Conservation (phyloP, 2,329 filamentous ascomycete genomes). For the Pyricularia grisea region DNA sequence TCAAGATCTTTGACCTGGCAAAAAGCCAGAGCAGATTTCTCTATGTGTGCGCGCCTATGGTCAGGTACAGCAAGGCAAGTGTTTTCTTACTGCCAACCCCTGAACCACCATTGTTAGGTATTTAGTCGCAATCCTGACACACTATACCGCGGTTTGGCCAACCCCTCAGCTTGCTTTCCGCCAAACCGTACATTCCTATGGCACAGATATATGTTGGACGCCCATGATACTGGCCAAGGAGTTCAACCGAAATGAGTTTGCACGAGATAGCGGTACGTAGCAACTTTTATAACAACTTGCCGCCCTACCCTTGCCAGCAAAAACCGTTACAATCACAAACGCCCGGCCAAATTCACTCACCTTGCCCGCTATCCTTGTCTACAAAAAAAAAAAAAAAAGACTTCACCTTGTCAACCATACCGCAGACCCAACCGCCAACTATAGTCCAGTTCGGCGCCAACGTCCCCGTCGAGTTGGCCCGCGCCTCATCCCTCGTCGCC, state of each 20-base stretch:
- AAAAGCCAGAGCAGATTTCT: slow-evolving; percentile 42
- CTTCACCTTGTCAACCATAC: slow-evolving; percentile 48
- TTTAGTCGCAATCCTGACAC: background rate
- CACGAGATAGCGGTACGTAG: slow-evolving; percentile 47
- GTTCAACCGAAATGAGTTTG: slow-evolving; percentile 52
- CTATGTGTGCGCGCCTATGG: slow-evolving; percentile 58
- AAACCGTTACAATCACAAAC: background rate
- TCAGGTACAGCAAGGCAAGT: slow-evolving; percentile 49
- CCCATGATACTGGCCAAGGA: slow-evolving; percentile 65
- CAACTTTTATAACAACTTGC: background rate
- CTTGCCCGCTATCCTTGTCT: background rate
- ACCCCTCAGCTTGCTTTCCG: slow-evolving; percentile 57
- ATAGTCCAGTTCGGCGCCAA: slow-evolving; percentile 61
- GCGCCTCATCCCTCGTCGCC: slow-evolving; percentile 51
- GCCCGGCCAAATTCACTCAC: background rate
- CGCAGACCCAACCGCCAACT: slow-evolving; percentile 41
- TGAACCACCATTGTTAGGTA: background rate
- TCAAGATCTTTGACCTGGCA: slow-evolving; percentile 49
- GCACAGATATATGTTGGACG: slow-evolving; percentile 59
- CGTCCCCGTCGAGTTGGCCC: slow-evolving; percentile 48
- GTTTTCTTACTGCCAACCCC: background rate
- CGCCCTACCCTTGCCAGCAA: background rate
- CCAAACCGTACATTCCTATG: slow-evolving; percentile 55
- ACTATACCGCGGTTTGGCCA: background rate
- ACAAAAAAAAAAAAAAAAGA: no score